Conservation (phyloP, 805 yeast species). For the Candida dajiaensis region DNA sequence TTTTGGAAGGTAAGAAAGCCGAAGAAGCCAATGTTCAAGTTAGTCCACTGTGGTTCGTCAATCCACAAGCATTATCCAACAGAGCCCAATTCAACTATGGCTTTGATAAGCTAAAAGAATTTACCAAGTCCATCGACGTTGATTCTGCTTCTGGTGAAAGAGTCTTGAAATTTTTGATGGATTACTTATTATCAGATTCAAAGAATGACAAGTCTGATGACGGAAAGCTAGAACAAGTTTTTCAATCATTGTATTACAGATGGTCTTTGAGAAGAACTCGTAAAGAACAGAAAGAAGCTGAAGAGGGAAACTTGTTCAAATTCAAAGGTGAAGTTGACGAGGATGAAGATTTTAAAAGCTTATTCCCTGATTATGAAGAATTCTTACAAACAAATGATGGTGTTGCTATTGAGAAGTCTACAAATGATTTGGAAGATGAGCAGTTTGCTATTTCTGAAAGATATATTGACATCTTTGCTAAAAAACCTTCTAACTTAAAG, state of each 20-base stretch:
- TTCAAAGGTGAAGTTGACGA: conserved; percentile 60
- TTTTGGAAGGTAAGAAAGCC: conserved; percentile 25
- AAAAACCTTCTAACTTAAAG: conserved; percentile 12
- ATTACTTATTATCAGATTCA: conserved; percentile 19
- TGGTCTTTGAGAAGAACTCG: conserved; percentile 76
- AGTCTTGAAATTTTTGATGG: conserved; percentile 42
- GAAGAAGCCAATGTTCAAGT: conserved; percentile 16
- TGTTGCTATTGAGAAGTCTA: conserved; percentile 14
- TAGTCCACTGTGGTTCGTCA: conserved; percentile 43
- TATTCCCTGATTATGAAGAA: conserved; percentile 88
- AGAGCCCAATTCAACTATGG: conserved; percentile 23
- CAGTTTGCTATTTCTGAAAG: conserved; percentile 43
- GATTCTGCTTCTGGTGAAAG: conserved; percentile 46
- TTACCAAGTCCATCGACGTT: conserved; percentile 35
- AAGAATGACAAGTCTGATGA: conserved; percentile 6
- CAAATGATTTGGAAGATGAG: conserved; percentile 36
- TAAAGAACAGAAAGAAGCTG: conserved; percentile 55
- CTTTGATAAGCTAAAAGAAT: conserved; percentile 30
- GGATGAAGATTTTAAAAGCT: conserved; percentile 70
- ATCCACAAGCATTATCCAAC: conserved; percentile 33
- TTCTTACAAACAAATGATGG: conserved; percentile 35
- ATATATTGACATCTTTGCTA: conserved; percentile 40
- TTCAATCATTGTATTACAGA: conserved; percentile 63
- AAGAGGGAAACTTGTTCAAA: conserved; percentile 58
- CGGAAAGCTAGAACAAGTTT: conserved; percentile 35